phyloP scores from a whole-genome alignment of 805 yeast species.

The Candida railenensis region DNA sequence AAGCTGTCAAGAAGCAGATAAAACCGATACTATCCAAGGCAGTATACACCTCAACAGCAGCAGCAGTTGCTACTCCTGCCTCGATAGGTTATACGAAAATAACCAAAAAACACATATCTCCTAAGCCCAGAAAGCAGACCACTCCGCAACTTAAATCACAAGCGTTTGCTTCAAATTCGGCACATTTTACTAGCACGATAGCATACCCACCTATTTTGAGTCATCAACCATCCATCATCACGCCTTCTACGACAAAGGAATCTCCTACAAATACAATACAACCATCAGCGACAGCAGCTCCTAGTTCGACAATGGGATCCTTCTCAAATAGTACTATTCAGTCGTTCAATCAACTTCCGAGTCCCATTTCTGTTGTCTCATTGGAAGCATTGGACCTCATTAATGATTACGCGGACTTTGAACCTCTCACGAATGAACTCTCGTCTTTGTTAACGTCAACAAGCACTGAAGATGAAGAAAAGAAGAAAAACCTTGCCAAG shows the following conservation, averaged over 20 bases:
- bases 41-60: neutral
- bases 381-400: neutral
- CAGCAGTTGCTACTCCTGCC: neutral
- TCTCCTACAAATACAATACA: no score
- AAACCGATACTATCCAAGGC: neutral
- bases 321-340: no score
- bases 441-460: constrained; percentile 1
- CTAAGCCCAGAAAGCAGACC: neutral
- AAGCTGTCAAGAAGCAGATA: neutral
- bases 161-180: neutral
- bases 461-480: constrained; percentile 2
- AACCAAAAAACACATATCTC: neutral
- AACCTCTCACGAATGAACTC: constrained; percentile 1
- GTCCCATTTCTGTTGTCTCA: neutral
- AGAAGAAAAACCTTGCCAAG: neutral
- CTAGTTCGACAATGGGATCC: no score
- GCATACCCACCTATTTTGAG: neutral
- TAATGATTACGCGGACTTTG: neutral
- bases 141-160: neutral
- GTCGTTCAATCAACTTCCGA: neutral
- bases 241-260: neutral
- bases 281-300: no score
- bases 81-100: neutral
- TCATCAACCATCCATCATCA: neutral
- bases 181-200: neutral